Evolutionary conservation across 1,139 yeast genomes (phyloP).

Genomic region (Taphrina sp.): DNA sequence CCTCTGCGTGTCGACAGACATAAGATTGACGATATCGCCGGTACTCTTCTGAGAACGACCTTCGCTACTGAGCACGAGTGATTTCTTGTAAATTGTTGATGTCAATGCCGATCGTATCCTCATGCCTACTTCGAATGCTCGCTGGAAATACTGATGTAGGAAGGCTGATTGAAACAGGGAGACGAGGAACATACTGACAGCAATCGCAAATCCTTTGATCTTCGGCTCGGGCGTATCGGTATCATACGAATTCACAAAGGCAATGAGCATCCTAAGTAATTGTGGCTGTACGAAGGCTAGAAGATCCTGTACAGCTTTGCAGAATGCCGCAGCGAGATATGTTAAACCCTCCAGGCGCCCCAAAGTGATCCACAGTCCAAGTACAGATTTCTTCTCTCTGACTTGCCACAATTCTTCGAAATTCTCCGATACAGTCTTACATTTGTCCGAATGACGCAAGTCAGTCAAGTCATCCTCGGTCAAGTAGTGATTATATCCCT

Average conservation of each 20-base stretch:
- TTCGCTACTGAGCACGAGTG: conserved; percentile 78
- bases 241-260: conserved; percentile 74
- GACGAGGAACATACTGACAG: conserved; percentile 76
- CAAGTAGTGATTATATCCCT: conserved; percentile 72
- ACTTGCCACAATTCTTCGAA: conserved; percentile 65
- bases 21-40: conserved; percentile 87
- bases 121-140: conserved; percentile 88
- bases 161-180: conserved; percentile 80
- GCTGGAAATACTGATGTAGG: conserved; percentile 89
- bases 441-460: conserved; percentile 62
- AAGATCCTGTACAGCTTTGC: conserved; percentile 73
- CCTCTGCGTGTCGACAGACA: conserved; percentile 89
- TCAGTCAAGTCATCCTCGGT: conserved; percentile 78
- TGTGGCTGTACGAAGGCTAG: conserved; percentile 90
- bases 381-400: conserved; percentile 51
- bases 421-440: conserved; percentile 59
- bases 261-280: conserved; percentile 67
- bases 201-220: conserved; percentile 78
- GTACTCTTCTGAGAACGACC: conserved; percentile 76
- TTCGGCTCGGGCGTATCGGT: conserved; percentile 52
- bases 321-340: conserved; percentile 69
- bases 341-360: conserved; percentile 67
- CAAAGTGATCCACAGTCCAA: conserved; percentile 67
- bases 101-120: conserved; percentile 77
- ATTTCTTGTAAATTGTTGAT: conserved; percentile 73